Conservation (phyloP, 768 basidiomycete genomes). For the Amylocystis lapponica region DNA sequence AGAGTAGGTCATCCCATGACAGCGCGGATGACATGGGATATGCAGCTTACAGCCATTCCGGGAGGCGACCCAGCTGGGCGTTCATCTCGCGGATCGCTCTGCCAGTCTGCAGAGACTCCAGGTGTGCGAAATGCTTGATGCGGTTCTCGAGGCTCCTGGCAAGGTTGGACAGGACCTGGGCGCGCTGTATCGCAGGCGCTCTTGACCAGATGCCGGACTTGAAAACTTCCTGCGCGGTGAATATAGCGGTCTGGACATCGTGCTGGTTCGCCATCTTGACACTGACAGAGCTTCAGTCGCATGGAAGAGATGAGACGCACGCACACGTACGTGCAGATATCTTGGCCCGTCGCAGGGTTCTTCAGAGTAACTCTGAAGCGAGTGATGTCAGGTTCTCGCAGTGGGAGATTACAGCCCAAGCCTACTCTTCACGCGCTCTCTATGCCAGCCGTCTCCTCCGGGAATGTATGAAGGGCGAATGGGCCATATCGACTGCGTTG, state of each 20-base stretch:
- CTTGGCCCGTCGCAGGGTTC: slow-evolving; percentile 66
- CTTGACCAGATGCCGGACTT: slow-evolving; percentile 70
- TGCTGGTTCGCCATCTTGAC: slow-evolving; percentile 47
- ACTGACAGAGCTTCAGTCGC: slow-evolving; percentile 28
- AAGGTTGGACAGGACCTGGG: slow-evolving; percentile 57
- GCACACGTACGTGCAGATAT: slow-evolving; percentile 48
- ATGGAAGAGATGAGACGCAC: too few relatives aligned
- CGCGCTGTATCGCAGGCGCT: slow-evolving; percentile 50
- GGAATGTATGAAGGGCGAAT: slow-evolving; percentile 13
- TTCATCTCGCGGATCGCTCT: slow-evolving; percentile 81
- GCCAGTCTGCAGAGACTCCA: slow-evolving; percentile 76
- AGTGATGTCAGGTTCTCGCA: background rate
- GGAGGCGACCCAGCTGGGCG: slow-evolving; percentile 66
- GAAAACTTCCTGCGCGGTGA: slow-evolving; percentile 52
- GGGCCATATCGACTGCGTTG: slow-evolving; percentile 19
- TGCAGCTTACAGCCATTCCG: slow-evolving; percentile 78
- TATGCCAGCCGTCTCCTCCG: slow-evolving; percentile 9
- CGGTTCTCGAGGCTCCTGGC: slow-evolving; percentile 55
- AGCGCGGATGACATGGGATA: background rate
- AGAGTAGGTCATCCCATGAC: slow-evolving; percentile 2
- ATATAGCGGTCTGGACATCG: slow-evolving; percentile 48
- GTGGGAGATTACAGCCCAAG: background rate
- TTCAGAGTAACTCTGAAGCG: slow-evolving; percentile 43
- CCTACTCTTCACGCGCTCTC: slow-evolving; percentile 22
- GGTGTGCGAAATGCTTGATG: slow-evolving; percentile 51